Evolutionary conservation across 2,329 filamentous ascomycete species (phyloP), one percentile per base, ranked within the genome.

Genomic region (Aspergillus uvarum): DNA sequence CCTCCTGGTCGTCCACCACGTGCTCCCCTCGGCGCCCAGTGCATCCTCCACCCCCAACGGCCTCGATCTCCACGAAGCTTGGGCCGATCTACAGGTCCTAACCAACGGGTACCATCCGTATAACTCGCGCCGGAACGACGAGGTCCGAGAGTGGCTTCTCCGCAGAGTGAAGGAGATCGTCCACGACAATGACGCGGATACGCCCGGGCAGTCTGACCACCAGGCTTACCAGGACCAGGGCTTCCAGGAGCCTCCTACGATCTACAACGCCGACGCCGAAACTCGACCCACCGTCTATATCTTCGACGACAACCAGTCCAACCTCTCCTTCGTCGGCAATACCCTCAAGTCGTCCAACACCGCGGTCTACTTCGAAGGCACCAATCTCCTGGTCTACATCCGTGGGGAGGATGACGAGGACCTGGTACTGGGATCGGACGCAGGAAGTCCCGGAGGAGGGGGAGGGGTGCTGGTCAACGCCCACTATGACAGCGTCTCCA

Each of bases 401-500:
- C 88, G 91, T 50, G 95, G 95, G 32, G 86, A 83, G 42, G 85
- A 92, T 55, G 91, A 94, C 65, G 85, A 88, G 26, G 79, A 86
- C 48, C 32, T 96, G 91, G 89, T 96, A 89, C 90, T 82, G 38
- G 75, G 76, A 42, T 75, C 74, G 47, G 76, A 78, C 59, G 79
- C 79, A 63, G 76, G 78, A 62, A 81, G 81, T 22, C 81, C 82
- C 62, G 83, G 51, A 12, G 47, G 84, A 8, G 85, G 86, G 62
- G 89, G 90, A 19, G 91, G 92, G 32, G 92, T 96, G 19, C 83
- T 99, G 49, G 90, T 98, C 66, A 98, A 97, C 74, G 93, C 94
- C 19, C 95, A 98, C 73, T 96, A 95, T 72, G 95, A 96, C 77
- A 93, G 90, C 59, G 95, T 98, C 5, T 91, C 92, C 14, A 96